Conservation (phyloP, 768 basidiomycete genomes). For the Termitomyces sp. region DNA sequence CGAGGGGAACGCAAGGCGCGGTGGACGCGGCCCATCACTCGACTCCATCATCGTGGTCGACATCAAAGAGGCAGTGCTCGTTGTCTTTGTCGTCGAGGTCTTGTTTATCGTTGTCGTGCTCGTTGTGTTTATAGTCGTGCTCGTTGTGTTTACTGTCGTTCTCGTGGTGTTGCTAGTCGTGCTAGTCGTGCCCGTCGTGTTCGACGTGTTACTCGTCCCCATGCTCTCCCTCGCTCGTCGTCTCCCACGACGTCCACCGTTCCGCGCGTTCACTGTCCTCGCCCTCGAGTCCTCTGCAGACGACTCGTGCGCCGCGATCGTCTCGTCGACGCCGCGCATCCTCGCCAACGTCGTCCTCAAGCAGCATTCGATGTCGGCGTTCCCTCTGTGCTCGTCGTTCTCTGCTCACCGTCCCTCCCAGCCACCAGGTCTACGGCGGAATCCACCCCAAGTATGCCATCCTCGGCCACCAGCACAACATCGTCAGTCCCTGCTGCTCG, state of each 20-base stretch:
- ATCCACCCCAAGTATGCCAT: conserved; percentile 80
- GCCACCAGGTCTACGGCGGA: conserved; percentile 60
- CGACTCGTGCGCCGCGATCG: conserved; percentile 88
- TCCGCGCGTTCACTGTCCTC: conserved; percentile 52
- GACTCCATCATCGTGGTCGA: not conserved
- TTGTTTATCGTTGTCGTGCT: too few relatives aligned
- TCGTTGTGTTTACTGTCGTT: too few relatives aligned
- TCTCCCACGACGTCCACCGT: conserved; percentile 4
- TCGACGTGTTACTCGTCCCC: too few relatives aligned
- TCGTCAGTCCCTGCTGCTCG: conserved; percentile 38
- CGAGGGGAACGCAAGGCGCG: not conserved
- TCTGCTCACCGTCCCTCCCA: conserved; percentile 18
- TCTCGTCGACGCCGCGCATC: conserved; percentile 63
- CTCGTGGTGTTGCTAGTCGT: too few relatives aligned
- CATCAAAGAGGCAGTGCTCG: not conserved
- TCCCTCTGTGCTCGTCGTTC: not conserved
- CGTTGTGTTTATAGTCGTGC: too few relatives aligned
- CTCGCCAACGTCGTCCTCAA: conserved; percentile 85
- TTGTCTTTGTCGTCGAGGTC: not conserved
- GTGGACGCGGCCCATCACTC: not conserved
- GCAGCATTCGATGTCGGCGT: conserved; percentile 60
- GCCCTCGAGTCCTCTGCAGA: conserved; percentile 89
- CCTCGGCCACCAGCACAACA: conserved; percentile 70
- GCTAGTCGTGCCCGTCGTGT: too few relatives aligned
- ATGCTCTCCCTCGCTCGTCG: not conserved